These are phyloP conservation scores for Alnus glutinosa DNA, from an alignment of 306 rosid species.

Conservation along the genomic window DNA sequence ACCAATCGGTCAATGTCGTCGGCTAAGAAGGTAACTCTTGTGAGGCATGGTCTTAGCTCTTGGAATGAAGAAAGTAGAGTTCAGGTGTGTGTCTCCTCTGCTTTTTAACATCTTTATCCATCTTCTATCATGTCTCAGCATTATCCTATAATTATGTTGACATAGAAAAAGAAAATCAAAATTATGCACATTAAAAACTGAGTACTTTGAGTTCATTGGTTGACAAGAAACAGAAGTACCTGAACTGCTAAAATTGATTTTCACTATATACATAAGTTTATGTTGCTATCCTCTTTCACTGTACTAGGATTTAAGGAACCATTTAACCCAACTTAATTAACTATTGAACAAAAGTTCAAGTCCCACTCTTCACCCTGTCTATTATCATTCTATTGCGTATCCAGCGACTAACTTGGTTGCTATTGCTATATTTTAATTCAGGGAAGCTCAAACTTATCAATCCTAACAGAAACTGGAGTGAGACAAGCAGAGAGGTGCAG, in stretches of 20 bases:
- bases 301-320: not conserved
- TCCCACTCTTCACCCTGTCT: not conserved
- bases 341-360: not conserved
- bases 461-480: slow-evolving; percentile 62
- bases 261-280: not conserved
- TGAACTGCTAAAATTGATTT: not conserved
- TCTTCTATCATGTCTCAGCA: not conserved
- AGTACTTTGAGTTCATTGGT: not conserved
- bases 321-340: not conserved
- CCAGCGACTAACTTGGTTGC: slow-evolving; percentile 7
- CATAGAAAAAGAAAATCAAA: not conserved
- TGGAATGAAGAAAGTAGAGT: slow-evolving; percentile 78
- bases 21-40: slow-evolving; percentile 65
- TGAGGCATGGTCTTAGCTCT: slow-evolving; percentile 74
- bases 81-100: slow-evolving; percentile 42
- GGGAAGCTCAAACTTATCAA: slow-evolving; percentile 72
- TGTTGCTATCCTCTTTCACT: not conserved
- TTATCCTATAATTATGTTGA: not conserved
- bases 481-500: slow-evolving; percentile 68
- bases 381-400: too few species aligned
- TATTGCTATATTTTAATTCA: slow-evolving; percentile 12
- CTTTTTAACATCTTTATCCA: not conserved
- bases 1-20: slow-evolving; percentile 49
- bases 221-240: not conserved
- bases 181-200: not conserved